Conservation (phyloP, 371 early-diverging fungal genomes). For the Saksenaea vasiformis region DNA sequence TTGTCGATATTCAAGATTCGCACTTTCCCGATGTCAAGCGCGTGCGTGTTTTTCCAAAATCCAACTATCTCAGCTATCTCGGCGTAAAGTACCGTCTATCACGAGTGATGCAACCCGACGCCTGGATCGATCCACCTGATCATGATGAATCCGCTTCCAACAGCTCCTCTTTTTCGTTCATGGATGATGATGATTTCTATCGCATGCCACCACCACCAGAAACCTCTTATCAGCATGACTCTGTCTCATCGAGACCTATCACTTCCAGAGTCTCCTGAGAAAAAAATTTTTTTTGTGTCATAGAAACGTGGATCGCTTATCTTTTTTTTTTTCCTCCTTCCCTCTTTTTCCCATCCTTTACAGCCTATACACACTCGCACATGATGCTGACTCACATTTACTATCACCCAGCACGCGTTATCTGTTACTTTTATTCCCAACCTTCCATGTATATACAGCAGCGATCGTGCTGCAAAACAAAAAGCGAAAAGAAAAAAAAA, state of each 20-base stretch:
- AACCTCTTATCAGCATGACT: neutral
- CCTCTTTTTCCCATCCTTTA: neutral
- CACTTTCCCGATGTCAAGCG: conserved; percentile 47
- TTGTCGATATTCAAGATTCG: conserved; percentile 49
- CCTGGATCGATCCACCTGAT: conserved; percentile 33
- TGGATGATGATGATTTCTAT: neutral
- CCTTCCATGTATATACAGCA: neutral
- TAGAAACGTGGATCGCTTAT: neutral
- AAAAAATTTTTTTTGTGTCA: neutral
- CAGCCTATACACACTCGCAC: neutral
- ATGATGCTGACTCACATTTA: neutral
- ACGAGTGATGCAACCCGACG: conserved; percentile 51
- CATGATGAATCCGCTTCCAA: conserved; percentile 11
- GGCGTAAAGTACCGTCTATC: conserved; percentile 53
- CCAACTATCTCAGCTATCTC: conserved; percentile 47
- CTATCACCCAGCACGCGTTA: conserved; percentile 8
- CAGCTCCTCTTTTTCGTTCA: neutral
- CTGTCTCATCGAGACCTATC: conserved; percentile 6
- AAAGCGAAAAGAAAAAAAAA: neutral
- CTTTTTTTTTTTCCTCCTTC: neutral
- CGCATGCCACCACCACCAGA: conserved; percentile 7
- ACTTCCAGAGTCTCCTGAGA: conserved; percentile 13
- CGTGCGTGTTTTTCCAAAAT: conserved; percentile 52
- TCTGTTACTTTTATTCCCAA: conserved; percentile 7
- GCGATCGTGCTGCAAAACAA: neutral